These are phyloP conservation scores for Penicillium sp. DNA, from an alignment of 2,329 filamentous ascomycete genomes.

Conservation along the genomic window DNA sequence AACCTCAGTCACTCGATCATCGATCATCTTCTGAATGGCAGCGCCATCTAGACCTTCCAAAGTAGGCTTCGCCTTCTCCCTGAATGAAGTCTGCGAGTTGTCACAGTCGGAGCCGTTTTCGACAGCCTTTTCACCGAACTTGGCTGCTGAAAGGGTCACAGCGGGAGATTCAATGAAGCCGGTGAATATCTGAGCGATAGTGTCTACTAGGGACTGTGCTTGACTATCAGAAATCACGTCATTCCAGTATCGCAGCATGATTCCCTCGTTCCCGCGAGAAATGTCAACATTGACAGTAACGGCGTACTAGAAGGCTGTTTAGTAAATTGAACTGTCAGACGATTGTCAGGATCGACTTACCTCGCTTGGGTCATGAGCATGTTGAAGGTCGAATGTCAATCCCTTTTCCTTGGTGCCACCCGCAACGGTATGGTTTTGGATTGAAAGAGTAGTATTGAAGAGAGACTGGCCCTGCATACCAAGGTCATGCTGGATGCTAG, in stretches of 20 bases:
- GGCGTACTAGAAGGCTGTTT: slow-evolving; percentile 28
- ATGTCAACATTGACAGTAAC: slow-evolving; percentile 42
- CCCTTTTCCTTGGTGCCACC: slow-evolving; percentile 24
- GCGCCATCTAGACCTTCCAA: slow-evolving; percentile 19
- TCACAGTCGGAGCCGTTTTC: slow-evolving; percentile 10
- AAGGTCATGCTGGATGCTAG: slow-evolving; percentile 47
- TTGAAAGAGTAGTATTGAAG: slow-evolving; percentile 45
- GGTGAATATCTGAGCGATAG: slow-evolving; percentile 33
- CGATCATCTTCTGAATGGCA: slow-evolving; percentile 33
- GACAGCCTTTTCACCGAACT: slow-evolving; percentile 8
- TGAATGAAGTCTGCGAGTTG: slow-evolving; percentile 14
- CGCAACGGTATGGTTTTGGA: slow-evolving; percentile 35
- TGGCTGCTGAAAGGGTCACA: slow-evolving; percentile 22
- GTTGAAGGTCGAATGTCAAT: slow-evolving; percentile 31
- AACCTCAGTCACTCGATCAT: slow-evolving; percentile 35
- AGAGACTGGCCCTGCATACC: slow-evolving; percentile 34
- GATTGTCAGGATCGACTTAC: slow-evolving; percentile 22
- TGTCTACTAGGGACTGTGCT: slow-evolving; percentile 29
- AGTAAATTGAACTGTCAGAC: background rate
- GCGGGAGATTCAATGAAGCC: slow-evolving; percentile 32
- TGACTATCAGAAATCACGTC: slow-evolving; percentile 37
- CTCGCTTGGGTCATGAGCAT: slow-evolving; percentile 40
- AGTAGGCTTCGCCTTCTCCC: slow-evolving; percentile 11
- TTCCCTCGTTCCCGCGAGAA: slow-evolving; percentile 33
- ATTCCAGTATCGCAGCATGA: slow-evolving; percentile 42